Evolutionary conservation across 495 filamentous ascomycete genomes (phyloP), one percentile per base, ranked within the genome.

Genomic region (Neurospora sp.): DNA sequence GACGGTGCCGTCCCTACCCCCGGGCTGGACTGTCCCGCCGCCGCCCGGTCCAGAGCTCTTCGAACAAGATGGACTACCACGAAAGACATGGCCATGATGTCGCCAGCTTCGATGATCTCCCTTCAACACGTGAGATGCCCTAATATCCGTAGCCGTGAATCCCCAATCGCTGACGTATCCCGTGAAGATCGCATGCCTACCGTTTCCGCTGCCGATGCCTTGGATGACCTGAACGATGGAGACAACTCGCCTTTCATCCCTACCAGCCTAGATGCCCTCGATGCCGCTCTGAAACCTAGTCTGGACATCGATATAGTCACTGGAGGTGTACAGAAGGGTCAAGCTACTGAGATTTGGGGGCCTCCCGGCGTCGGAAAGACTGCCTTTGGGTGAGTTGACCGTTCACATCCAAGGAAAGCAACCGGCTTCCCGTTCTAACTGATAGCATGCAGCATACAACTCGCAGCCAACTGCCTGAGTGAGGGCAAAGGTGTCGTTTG

Each of bases 301-400:
- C 73, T 80, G 18, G 70, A 74, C 44, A 72, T 47, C 41, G 61
- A 72, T 35, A 37, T 31, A 6, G 73, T 27, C 16, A 71, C 69
- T 61, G 85, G 84, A 61, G 94, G 92, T 4, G 80, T 97, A 37
- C 83, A 87, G 71, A 88, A 90, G 42, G 94, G 93, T 31, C 91
- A 93, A 78, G 85, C 97, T n/a, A 90, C 90, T 7, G 96, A 99
- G 80, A 82, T 97, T 39, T 97, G 90, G 83, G 96, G 96, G 0
- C 94, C 96, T 18, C 92, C 93, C 10, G 95, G 95, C 1, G 88
- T 87, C 18, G 96, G 96, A 14, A 98, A 98, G 82, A 96, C 95
- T 0, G 83, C 91, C 6, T 82, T 99, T 74, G 91, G 89, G 95
- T 97, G 80, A 73, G 78, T 73, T 38, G 9, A 12, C 8, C 10